phyloP scores from a whole-genome alignment of 345 rosid genomes.

The Citrus australasica region DNA sequence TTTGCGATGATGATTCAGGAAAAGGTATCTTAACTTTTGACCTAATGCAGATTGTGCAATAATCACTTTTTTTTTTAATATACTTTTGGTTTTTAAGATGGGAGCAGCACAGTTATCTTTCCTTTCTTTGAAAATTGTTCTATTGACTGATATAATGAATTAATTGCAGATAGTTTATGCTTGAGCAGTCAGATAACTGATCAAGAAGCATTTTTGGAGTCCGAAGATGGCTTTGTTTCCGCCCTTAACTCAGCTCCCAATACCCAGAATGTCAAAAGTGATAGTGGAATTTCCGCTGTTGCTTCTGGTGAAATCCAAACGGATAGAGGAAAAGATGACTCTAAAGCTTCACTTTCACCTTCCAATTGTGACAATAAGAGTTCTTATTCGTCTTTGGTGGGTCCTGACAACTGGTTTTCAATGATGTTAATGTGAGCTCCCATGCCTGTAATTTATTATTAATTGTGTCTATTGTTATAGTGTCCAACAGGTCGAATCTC shows the following conservation, averaged over 20 bases:
- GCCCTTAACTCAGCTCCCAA: slow-evolving; percentile 41
- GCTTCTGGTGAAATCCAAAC: slow-evolving; percentile 52
- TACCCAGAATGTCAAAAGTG: slow-evolving; percentile 48
- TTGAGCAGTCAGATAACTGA: slow-evolving; percentile 44
- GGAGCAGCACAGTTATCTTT: background rate
- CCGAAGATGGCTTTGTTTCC: slow-evolving; percentile 55
- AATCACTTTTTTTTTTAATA: no score
- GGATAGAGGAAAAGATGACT: slow-evolving; percentile 52
- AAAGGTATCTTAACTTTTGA: slow-evolving; percentile 43
- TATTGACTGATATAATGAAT: background rate
- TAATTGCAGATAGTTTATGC: slow-evolving; percentile 42
- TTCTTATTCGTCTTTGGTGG: slow-evolving; percentile 75
- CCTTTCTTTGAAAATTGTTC: background rate
- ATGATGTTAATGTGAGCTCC: background rate
- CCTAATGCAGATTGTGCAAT: background rate
- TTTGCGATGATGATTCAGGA: slow-evolving; percentile 54
- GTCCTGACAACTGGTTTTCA: slow-evolving; percentile 25
- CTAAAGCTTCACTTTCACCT: slow-evolving; percentile 54
- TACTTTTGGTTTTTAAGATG: background rate
- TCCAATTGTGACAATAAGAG: slow-evolving; percentile 57
- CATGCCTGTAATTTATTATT: slow-evolving; percentile 12
- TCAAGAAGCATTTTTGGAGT: slow-evolving; percentile 54
- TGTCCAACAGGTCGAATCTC: slow-evolving; percentile 97
- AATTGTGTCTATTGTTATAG: slow-evolving; percentile 39
- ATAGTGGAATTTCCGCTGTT: slow-evolving; percentile 46